Base-by-base conservation (phyloP, 768 basidiomycete species). In the Lactifluus hygrophoroides region DNA sequence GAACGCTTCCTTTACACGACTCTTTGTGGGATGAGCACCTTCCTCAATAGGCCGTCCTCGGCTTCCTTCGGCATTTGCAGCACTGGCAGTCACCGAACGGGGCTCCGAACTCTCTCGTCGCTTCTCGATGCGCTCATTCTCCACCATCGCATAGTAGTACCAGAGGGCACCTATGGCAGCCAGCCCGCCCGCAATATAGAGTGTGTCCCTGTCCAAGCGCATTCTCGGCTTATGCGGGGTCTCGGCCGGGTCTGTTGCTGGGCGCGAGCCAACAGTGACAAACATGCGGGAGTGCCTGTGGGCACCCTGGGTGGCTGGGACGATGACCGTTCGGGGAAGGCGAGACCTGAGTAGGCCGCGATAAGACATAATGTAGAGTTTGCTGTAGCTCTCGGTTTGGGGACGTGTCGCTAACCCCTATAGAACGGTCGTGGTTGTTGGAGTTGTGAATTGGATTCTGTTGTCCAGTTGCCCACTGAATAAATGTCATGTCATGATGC, bases 61-160 rank as follows among this genome's bases (percentile, higher is more conserved):
- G n/a, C 28, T 27, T 38, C 51, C 60, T 27, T 52, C 49, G n/a
- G 30, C 30, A 9, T 34, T 43, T 43, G 42, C 40, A 11, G 34
- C 37, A 40, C 34, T 43, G 16, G 27, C 40, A 14, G 23, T 54
- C 10, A 40, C 51, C 2, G 40, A n/a, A 10, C 19, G 21, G 21
- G 38, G 3, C 28, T 53, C 28, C 28, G 23, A 23, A 27, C 35
- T 21, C 9, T 23, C 57, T 21, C 51, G 49, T 27, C 30, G 50
- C 43, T 40, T 52, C 28, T 63, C 59, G 16, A 63, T 54, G 9
- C 62, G 62, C 30, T 49, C 49, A 3, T 53, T 25, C 51, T 63
- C 62, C 50, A 52, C 27, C 23, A 32, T 55, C 43, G 53, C 54
- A 25, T 63, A 63, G 38, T 61, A 63, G 54, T 63, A 63, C 62